phyloP scores from a whole-genome alignment of 129 eudicot genomes.

The Flaveria linearis region DNA sequence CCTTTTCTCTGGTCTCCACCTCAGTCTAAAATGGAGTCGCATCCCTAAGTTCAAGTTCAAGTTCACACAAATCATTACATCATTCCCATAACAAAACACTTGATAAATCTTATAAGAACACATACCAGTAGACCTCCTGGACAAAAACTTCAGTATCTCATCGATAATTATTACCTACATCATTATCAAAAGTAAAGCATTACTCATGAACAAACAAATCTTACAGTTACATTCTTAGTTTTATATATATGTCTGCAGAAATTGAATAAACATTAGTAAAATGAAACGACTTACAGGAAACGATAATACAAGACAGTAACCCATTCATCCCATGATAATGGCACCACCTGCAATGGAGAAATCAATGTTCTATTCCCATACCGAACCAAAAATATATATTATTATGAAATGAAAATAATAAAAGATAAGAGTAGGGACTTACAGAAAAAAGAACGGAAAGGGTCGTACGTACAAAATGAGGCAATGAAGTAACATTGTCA shows the following conservation, averaged over 20 bases:
- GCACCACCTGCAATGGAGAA: slow-evolving; percentile 66
- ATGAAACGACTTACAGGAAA: slow-evolving; percentile 79
- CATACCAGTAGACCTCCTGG: slow-evolving; percentile 63
- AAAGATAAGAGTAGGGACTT: slow-evolving; percentile 33
- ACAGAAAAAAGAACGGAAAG: slow-evolving; percentile 88
- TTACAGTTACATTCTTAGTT: neutral
- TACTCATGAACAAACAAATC: neutral
- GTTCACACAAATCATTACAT: neutral
- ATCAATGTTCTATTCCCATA: neutral
- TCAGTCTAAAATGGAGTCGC: slow-evolving; percentile 55
- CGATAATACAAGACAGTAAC: slow-evolving; percentile 77
- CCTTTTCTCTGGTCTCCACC: slow-evolving; percentile 73
- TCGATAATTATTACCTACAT: slow-evolving; percentile 89
- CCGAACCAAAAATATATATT: neutral
- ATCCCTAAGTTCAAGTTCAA: slow-evolving; percentile 50
- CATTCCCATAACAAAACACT: too few relatives aligned
- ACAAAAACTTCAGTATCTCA: slow-evolving; percentile 88
- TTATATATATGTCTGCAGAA: neutral
- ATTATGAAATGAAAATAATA: neutral
- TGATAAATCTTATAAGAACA: neutral
- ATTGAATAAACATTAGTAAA: neutral
- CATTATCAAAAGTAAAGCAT: slow-evolving; percentile 1
- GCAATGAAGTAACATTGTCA: slow-evolving; percentile 89
- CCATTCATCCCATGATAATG: slow-evolving; percentile 95
- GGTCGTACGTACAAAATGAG: slow-evolving; percentile 91